Conservation (phyloP, 257 asterid genomes). For the Fraxinus americana region DNA sequence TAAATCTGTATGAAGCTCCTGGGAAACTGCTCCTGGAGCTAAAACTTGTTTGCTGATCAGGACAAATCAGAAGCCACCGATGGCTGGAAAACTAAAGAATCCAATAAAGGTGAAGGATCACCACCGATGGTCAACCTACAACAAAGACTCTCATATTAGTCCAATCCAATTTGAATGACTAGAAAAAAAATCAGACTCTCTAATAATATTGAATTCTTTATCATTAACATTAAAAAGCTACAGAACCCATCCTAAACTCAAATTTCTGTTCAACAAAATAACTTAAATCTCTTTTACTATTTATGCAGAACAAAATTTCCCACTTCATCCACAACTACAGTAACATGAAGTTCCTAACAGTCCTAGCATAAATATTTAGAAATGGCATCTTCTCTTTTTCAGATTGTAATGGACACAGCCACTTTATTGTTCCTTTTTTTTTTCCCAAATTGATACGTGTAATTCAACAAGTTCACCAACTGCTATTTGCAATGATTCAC, state of each 20-base stretch:
- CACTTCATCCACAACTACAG: background rate
- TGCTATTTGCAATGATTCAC: background rate
- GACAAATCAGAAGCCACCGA: conserved; percentile 21
- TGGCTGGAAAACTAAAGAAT: conserved; percentile 17
- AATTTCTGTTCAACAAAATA: background rate
- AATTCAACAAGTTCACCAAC: background rate
- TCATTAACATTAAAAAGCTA: background rate
- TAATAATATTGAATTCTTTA: too few species aligned
- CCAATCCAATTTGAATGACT: too few species aligned
- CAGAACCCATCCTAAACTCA: background rate
- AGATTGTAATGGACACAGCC: background rate
- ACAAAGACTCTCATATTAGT: too few species aligned
- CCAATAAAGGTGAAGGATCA: conserved; percentile 29
- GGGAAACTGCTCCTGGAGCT: conserved; percentile 40
- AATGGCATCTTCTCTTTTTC: background rate
- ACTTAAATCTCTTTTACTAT: background rate
- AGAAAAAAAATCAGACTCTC: too few species aligned
- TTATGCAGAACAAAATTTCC: too few species aligned
- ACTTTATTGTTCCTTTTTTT: background rate
- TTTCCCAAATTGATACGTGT: background rate
- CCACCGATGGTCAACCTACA: conserved; percentile 3
- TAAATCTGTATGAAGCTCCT: conserved; percentile 41
- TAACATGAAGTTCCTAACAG: background rate
- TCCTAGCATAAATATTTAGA: background rate
- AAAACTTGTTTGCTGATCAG: conserved; percentile 30